Conservation (phyloP, 2,329 filamentous ascomycete genomes). For the Geosmithia putterillii region DNA sequence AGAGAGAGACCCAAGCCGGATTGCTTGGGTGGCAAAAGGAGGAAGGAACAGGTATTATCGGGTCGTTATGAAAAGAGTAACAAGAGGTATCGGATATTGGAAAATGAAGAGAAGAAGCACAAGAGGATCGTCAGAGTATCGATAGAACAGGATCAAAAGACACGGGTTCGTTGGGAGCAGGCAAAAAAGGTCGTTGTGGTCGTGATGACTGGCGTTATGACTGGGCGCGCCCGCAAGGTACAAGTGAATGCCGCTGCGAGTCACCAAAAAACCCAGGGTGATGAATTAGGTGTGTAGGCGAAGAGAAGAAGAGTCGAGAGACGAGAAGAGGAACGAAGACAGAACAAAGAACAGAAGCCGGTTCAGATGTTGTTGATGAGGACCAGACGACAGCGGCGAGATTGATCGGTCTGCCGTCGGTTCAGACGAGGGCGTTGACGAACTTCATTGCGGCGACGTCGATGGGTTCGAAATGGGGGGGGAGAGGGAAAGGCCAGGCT, state of each 20-base stretch:
- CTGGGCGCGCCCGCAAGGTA: slow-evolving; percentile 23
- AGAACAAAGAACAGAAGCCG: background rate
- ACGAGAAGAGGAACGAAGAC: background rate
- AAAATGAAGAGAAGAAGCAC: background rate
- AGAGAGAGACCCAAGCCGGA: background rate
- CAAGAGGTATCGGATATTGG: background rate
- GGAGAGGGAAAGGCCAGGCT: slow-evolving; percentile 21
- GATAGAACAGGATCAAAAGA: slow-evolving; percentile 6
- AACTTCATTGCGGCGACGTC: slow-evolving; percentile 39
- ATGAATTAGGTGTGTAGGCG: slow-evolving; percentile 4
- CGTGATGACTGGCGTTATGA: background rate
- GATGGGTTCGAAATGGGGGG: slow-evolving; percentile 30
- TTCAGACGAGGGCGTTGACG: slow-evolving; percentile 28
- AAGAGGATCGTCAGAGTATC: background rate
- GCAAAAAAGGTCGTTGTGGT: background rate
- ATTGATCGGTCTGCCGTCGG: slow-evolving; percentile 7
- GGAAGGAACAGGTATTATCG: background rate
- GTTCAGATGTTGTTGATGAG: slow-evolving; percentile 3
- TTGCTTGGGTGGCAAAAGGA: background rate
- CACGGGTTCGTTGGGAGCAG: slow-evolving; percentile 2
- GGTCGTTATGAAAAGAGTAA: background rate
- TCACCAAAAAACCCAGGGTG: slow-evolving; percentile 3
- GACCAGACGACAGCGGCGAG: slow-evolving; percentile 38
- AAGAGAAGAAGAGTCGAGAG: slow-evolving; percentile 1
- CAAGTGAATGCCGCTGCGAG: slow-evolving; percentile 38